phyloP scores from a whole-genome alignment of 2,329 filamentous ascomycete genomes.

The Aspergillus quadricinctus region DNA sequence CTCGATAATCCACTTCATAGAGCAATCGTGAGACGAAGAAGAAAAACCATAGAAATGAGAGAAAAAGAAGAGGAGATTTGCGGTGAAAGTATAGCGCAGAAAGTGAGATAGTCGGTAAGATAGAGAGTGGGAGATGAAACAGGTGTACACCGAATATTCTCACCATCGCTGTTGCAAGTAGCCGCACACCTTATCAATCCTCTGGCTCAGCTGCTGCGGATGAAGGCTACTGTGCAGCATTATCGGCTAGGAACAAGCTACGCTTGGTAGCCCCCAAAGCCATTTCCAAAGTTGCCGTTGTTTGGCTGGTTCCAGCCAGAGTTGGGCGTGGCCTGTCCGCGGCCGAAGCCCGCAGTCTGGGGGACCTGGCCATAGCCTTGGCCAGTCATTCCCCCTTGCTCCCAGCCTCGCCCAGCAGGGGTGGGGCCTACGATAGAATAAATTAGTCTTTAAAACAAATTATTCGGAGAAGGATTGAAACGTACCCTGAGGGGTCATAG shows the following conservation, averaged over 20 bases:
- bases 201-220: constrained; percentile 8
- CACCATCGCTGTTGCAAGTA: constrained; percentile 12
- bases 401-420: constrained; percentile 54
- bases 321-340: constrained; percentile 57
- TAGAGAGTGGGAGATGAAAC: constrained; percentile 3
- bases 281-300: constrained; percentile 49
- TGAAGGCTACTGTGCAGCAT: constrained; percentile 8
- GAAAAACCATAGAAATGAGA: constrained; percentile 5
- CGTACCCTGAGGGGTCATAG: constrained; percentile 58
- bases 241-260: constrained; percentile 31
- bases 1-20: constrained; percentile 37
- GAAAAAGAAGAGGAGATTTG: constrained; percentile 11
- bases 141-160: constrained; percentile 8
- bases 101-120: neutral
- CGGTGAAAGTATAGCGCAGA: constrained; percentile 13
- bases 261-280: constrained; percentile 58
- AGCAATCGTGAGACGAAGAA: constrained; percentile 22
- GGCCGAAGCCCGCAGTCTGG: constrained; percentile 77
- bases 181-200: constrained; percentile 7
- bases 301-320: constrained; percentile 51
- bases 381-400: constrained; percentile 46
- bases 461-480: constrained; percentile 1
- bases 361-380: constrained; percentile 60
- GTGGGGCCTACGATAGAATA: constrained; percentile 43
- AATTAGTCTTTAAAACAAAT: constrained; percentile 7